Evolutionary conservation across 306 rosid species (phyloP).

Genomic region (Potentilla sterilis): DNA sequence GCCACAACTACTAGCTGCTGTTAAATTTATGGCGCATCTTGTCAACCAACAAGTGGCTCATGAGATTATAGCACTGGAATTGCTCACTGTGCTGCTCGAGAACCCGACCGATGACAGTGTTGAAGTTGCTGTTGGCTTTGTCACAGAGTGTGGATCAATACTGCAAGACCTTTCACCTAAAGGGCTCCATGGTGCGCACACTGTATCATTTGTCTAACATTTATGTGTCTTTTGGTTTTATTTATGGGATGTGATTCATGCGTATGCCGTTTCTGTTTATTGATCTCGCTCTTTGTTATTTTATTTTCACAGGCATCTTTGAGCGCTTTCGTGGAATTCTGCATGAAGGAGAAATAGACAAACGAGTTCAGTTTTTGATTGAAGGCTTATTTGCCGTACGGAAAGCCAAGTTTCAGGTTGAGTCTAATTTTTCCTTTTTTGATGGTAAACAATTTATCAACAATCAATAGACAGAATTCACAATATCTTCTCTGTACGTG

Average conservation of each 20-base stretch:
- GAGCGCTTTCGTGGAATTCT: slow-evolving; percentile 98
- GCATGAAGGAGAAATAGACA: slow-evolving; percentile 94
- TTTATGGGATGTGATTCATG: not conserved
- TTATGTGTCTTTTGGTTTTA: slow-evolving; percentile 2
- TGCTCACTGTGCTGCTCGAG: slow-evolving; percentile 85
- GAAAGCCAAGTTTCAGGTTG: slow-evolving; percentile 87
- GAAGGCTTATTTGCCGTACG: slow-evolving; percentile 89
- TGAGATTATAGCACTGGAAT: slow-evolving; percentile 83
- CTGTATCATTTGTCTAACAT: slow-evolving; percentile 18
- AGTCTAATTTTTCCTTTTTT: slow-evolving; percentile 16
- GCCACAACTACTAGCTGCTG: slow-evolving; percentile 97
- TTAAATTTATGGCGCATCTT: slow-evolving; percentile 85
- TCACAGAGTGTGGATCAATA: slow-evolving; percentile 82
- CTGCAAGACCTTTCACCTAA: slow-evolving; percentile 84
- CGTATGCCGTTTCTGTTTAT: not conserved
- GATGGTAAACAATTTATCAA: slow-evolving; percentile 9
- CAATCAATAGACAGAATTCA: slow-evolving; percentile 1
- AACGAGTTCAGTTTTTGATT: slow-evolving; percentile 80
- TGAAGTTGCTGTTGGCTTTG: slow-evolving; percentile 99
- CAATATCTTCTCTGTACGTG: not conserved
- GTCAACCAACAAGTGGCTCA: slow-evolving; percentile 95
- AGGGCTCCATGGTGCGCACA: slow-evolving; percentile 83
- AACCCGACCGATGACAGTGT: slow-evolving; percentile 93
- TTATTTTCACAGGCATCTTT: slow-evolving; percentile 63
- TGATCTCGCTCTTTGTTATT: not conserved